These are phyloP conservation scores for Talaromyces borbonicus DNA, from an alignment of 495 filamentous ascomycete genomes.

Conservation along the genomic window DNA sequence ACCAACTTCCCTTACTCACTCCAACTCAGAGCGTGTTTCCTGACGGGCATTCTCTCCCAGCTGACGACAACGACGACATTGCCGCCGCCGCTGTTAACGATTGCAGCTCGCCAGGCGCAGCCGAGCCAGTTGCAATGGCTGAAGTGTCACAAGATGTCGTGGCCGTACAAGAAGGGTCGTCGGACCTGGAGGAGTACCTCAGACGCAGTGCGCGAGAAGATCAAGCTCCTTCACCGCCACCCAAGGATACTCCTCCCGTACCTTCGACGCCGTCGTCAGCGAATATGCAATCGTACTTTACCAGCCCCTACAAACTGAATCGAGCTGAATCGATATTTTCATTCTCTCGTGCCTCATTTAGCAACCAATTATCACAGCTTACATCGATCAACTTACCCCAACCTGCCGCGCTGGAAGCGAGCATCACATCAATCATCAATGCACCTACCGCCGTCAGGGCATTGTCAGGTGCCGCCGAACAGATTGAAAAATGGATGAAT, in stretches of 20 bases:
- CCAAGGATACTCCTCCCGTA: constrained; percentile 31
- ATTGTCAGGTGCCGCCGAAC: constrained; percentile 70
- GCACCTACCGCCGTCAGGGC: constrained; percentile 68
- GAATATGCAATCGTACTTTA: constrained; percentile 41
- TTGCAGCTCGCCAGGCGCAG: no score
- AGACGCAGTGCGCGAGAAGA: constrained; percentile 32
- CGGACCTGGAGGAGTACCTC: constrained; percentile 39
- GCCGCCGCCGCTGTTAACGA: no score
- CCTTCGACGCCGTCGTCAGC: constrained; percentile 29
- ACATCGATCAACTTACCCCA: constrained; percentile 79
- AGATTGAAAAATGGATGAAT: constrained; percentile 84
- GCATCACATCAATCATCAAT: constrained; percentile 72
- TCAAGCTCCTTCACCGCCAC: constrained; percentile 24
- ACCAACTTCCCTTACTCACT: constrained; percentile 1
- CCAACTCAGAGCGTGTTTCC: background rate
- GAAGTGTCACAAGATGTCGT: background rate
- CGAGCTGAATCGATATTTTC: constrained; percentile 80
- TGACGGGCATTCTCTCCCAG: background rate
- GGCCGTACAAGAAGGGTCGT: constrained; percentile 8
- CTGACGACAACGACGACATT: background rate
- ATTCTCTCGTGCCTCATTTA: constrained; percentile 79
- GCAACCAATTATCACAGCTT: constrained; percentile 78
- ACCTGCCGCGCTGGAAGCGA: constrained; percentile 66
- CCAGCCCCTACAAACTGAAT: constrained; percentile 30
- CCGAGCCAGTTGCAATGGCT: constrained; percentile 19